phyloP scores from a whole-genome alignment of 495 filamentous ascomycete genomes.

The Talaromyces wortmannii region DNA sequence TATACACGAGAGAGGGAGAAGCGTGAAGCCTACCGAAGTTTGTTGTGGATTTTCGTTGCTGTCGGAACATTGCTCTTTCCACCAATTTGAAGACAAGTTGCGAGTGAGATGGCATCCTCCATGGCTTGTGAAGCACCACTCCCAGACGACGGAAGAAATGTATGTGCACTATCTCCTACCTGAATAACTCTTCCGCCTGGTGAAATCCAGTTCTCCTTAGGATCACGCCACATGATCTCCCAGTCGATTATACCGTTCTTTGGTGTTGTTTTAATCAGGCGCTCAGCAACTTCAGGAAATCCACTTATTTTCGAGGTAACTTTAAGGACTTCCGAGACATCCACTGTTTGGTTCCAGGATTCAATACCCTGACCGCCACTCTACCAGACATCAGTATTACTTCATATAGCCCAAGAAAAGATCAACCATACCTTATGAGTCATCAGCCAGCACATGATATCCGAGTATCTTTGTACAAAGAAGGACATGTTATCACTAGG shows the following conservation, averaged over 20 bases:
- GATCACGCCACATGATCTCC: conserved; percentile 44
- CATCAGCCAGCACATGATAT: conserved; percentile 1
- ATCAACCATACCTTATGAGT: conserved; percentile 4
- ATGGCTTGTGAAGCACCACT: conserved; percentile 65
- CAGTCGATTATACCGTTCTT: conserved; percentile 3
- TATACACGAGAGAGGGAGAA: not conserved
- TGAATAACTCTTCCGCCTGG: conserved; percentile 46
- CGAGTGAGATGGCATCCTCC: conserved; percentile 61
- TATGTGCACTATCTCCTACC: conserved; percentile 67
- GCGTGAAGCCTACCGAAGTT: not conserved
- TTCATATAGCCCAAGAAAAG: not conserved
- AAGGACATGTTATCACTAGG: not conserved
- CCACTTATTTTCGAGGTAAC: not conserved
- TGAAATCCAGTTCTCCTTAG: conserved; percentile 55
- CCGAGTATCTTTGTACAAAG: not conserved
- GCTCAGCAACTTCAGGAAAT: conserved; percentile 3
- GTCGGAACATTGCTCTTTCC: conserved; percentile 38
- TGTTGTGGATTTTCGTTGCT: conserved; percentile 10
- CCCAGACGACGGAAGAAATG: conserved; percentile 62
- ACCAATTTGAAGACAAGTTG: conserved; percentile 46
- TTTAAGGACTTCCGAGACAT: conserved; percentile 2
- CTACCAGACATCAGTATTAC: not conserved
- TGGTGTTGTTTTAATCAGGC: conserved; percentile 5
- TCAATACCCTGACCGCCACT: not conserved
- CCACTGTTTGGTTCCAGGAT: not conserved